phyloP scores from a whole-genome alignment of 202 grass and related monocot species.

The Alloteropsis angusta region DNA sequence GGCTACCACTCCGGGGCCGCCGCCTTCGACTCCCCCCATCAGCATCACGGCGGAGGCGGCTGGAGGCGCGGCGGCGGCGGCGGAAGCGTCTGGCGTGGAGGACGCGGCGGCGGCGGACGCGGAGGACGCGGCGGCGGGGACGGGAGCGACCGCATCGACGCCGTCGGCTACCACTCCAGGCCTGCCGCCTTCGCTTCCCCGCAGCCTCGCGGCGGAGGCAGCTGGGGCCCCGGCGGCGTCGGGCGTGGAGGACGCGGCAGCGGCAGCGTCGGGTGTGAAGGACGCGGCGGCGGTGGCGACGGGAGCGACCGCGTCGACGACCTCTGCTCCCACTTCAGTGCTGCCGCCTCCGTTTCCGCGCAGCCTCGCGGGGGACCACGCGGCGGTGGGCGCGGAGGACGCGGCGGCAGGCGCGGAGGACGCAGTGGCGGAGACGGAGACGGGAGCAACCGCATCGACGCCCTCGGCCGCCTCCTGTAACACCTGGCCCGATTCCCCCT shows the following conservation, averaged over 20 bases:
- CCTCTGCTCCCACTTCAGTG: constrained; percentile 35
- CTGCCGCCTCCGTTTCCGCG: constrained; percentile 30
- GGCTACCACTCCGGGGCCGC: constrained; percentile 22
- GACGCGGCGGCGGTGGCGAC: not conserved
- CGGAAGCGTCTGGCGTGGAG: too few species aligned
- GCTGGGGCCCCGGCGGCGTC: constrained; percentile 6
- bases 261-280: not conserved
- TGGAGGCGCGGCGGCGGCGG: too few species aligned
- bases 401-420: not conserved
- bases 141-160: not conserved
- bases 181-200: constrained; percentile 31
- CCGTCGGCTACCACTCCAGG: constrained; percentile 16
- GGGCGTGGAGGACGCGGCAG: not conserved
- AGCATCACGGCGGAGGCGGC: constrained; percentile 15
- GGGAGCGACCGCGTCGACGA: constrained; percentile 47
- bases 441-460: constrained; percentile 43
- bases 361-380: constrained; percentile 17
- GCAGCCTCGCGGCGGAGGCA: constrained; percentile 18
- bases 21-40: constrained; percentile 21
- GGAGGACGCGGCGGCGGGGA: not conserved
- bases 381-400: not conserved
- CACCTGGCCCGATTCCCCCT: not conserved
- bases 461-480: constrained; percentile 73
- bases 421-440: not conserved
- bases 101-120: too few species aligned